Base-by-base conservation (phyloP, 768 basidiomycete species). In the Russula emetica region DNA sequence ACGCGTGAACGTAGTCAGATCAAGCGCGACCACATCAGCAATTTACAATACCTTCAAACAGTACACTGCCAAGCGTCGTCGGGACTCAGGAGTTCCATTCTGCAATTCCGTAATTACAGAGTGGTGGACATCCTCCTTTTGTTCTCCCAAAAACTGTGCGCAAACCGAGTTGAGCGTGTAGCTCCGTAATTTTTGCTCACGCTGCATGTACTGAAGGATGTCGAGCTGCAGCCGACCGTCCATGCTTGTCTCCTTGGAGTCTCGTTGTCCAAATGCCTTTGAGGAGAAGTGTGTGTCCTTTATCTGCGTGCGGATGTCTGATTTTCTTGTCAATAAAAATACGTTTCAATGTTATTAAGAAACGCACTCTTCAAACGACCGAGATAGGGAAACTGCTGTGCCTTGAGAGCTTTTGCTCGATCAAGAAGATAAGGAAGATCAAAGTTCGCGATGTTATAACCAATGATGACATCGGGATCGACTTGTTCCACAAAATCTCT, bases 161-260 rank as follows among this genome's bases (percentile, higher is more conserved):
- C 97, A 99, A 60, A 99, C 97, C 5, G 97, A 90, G 74, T 99
- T 99, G 69, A 99, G 86, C 3, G 96, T 93, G 74, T 99, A 99
- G 70, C 92, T 94, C 10, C 97, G 88, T 6, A 99, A 78, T 72
- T 98, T 99, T 78, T 98, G 90, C 74, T 99, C 97, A 67, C 97
- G 85, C 71, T 98, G 96, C 94, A 99, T 98, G 73, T 92, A 94
- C 69, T 98, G 94, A 40, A 99, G 82, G 18, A 99, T 77, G 79
- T 99, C 97, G 56, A 99, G 85, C 74, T 98, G 97, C 11, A 99
- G 78, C 28, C 97, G 86, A 30, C 97, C 97, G 66, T 96, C 92
- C 30, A 98, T 81, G 13, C 80, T 76, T 0, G 95, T 94, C 60
- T 94, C 93, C 73, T 98, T 98, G 0, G 94, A 97, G 74, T 97